These are phyloP conservation scores for Aegilops sharonensis DNA, from an alignment of 176 grass and related monocot species.

Conservation along the genomic window DNA sequence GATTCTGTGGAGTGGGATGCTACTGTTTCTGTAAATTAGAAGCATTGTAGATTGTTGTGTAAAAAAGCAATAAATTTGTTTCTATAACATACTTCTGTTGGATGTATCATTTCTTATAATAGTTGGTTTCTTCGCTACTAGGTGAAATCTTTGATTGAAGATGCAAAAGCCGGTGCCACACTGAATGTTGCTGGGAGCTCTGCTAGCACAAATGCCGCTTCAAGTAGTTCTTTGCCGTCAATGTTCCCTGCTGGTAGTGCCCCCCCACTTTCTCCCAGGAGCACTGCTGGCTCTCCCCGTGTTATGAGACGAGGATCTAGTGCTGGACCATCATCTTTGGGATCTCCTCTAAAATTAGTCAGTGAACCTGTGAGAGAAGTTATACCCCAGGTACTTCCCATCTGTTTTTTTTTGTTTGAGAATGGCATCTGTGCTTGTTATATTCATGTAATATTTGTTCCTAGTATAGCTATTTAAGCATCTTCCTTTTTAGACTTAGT, in stretches of 20 bases:
- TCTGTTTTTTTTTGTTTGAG: background rate
- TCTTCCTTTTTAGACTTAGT: slow-evolving; percentile 10
- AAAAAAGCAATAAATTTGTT: background rate
- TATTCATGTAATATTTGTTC: slow-evolving; percentile 24
- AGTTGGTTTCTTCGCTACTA: slow-evolving; percentile 32
- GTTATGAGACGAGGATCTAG: slow-evolving; percentile 62
- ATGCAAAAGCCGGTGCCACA: slow-evolving; percentile 62
- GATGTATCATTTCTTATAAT: slow-evolving; percentile 24
- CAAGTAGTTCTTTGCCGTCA: slow-evolving; percentile 71
- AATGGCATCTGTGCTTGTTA: background rate
- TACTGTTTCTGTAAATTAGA: slow-evolving; percentile 27
- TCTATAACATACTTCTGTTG: background rate
- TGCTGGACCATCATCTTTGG: slow-evolving; percentile 78
- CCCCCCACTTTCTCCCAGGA: slow-evolving; percentile 95
- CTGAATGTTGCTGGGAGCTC: slow-evolving; percentile 62
- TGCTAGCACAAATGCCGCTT: slow-evolving; percentile 47
- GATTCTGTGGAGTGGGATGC: background rate
- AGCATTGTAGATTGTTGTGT: background rate
- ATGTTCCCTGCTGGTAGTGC: slow-evolving; percentile 97
- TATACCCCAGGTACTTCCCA: slow-evolving; percentile 81
- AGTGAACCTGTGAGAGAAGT: slow-evolving; percentile 91
- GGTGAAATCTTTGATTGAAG: slow-evolving; percentile 96
- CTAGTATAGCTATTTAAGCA: background rate
- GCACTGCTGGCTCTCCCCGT: slow-evolving; percentile 85
- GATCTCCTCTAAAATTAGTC: slow-evolving; percentile 94